phyloP scores from a whole-genome alignment of 371 early-diverging fungal genomes.

The Ordospora colligata region DNA sequence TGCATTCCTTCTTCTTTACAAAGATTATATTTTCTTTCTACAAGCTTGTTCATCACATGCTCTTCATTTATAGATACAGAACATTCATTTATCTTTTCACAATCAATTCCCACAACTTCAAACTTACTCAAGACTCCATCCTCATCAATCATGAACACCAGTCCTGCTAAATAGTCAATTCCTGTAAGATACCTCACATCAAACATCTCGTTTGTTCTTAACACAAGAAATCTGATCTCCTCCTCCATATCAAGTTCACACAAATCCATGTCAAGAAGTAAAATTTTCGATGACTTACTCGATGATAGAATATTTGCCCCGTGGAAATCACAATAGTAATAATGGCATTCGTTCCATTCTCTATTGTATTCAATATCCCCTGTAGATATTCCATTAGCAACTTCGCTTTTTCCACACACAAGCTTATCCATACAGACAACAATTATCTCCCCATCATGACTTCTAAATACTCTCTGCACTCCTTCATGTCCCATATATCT shows the following conservation, averaged over 20 bases:
- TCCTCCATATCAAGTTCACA: neutral
- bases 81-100: neutral
- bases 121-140: slow-evolving; percentile 6
- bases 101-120: neutral
- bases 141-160: neutral
- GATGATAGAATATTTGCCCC: neutral
- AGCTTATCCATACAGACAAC: neutral
- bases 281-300: neutral
- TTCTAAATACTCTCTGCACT: neutral
- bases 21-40: neutral
- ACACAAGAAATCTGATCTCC: neutral
- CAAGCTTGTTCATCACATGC: neutral
- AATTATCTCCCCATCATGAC: neutral
- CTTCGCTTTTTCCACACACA: neutral
- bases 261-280: neutral
- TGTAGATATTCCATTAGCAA: neutral
- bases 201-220: slow-evolving; percentile 1
- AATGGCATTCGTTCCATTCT: neutral
- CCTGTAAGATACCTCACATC: neutral
- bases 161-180: neutral
- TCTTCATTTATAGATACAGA: neutral
- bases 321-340: slow-evolving; percentile 8
- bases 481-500: neutral
- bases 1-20: neutral
- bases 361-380: slow-evolving; percentile 10